Conservation (phyloP, 2,329 filamentous ascomycete species). For the Esteya vermicola region DNA sequence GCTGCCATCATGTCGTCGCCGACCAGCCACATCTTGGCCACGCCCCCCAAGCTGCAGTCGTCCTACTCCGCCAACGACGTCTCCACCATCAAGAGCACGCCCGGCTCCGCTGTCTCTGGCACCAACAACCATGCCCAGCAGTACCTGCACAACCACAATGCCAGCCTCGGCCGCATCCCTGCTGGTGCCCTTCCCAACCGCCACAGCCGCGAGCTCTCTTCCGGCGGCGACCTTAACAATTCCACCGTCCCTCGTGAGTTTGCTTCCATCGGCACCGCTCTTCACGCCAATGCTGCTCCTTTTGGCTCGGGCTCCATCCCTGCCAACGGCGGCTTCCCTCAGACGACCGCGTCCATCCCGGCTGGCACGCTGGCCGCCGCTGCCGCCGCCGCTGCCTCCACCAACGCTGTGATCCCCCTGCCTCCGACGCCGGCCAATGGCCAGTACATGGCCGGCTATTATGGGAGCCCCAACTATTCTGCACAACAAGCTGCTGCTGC, state of each 20-base stretch:
- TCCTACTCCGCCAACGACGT: slow-evolving; percentile 88
- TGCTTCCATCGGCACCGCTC: slow-evolving; percentile 51
- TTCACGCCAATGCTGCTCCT: slow-evolving; percentile 67
- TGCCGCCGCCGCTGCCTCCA: slow-evolving; percentile 14
- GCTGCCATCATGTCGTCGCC: slow-evolving; percentile 31
- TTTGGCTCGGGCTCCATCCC: slow-evolving; percentile 53
- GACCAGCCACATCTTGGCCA: slow-evolving; percentile 38
- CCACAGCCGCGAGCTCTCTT: slow-evolving; percentile 59
- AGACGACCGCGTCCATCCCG: slow-evolving; percentile 11
- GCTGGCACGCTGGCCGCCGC: slow-evolving; percentile 12
- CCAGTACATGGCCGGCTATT: slow-evolving; percentile 16
- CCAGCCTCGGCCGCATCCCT: slow-evolving; percentile 67
- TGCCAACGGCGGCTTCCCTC: slow-evolving; percentile 12
- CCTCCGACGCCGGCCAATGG: slow-evolving; percentile 11
- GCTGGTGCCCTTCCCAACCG: slow-evolving; percentile 49
- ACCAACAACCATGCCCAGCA: slow-evolving; percentile 47
- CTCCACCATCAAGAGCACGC: slow-evolving; percentile 64
- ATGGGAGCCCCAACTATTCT: slow-evolving; percentile 13
- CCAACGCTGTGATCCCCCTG: slow-evolving; percentile 5
- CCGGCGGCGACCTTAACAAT: slow-evolving; percentile 23
- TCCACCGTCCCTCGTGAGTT: slow-evolving; percentile 29
- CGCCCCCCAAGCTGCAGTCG: slow-evolving; percentile 63
- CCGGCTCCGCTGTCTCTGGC: slow-evolving; percentile 31
- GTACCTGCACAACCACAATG: slow-evolving; percentile 64
- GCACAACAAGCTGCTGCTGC: too few species aligned